Evolutionary conservation across 371 early-diverging fungal genomes (phyloP), one percentile per base, ranked within the genome.

Genomic region (Apophysomyces variabilis): DNA sequence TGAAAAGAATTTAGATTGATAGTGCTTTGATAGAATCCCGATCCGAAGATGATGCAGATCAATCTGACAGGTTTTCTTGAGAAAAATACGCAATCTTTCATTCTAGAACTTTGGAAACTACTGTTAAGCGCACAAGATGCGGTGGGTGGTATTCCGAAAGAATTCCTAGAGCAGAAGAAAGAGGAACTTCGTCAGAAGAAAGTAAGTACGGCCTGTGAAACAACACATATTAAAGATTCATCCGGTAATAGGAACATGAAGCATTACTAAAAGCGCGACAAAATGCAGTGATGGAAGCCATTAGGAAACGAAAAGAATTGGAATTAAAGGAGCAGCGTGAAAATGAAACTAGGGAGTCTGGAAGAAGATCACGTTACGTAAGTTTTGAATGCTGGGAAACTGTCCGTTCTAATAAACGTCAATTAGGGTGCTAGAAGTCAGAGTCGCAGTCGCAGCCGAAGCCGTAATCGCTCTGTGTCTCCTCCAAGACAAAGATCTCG

Each of bases 41-140:
- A 98, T 78, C 95, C 97, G 39, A 88, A 88, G 64, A 70, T 82
- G 43, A 91, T 97, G 87, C 99, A 98, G 78, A 94, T 97, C 76
- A 93, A 95, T 70, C 80, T 98, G n/a, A 95, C 96, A 1, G 97
- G 97, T 13, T 98, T 98, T 73, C 75, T 98, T 46, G 96, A 96
- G 67, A 80, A 84, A 59, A 92, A 94, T 46, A 84, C 99, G 3
- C 84, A 85, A 45, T 69, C 66, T 7, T 97, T 98, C 77, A 87
- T 97, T 67, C 78, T 86, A 44, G 93, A 93, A 62, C 86, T 98
- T 7, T 98, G 97, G 96, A 80, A 82, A n/a, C 77, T 96, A 26
- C 80, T 98, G 18, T 67, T 96, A 43, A 93, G 93, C 71, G 97
- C 98, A 1, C 97, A 96, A 69, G 85, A 83, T 50, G 86, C 87